Evolutionary conservation across 345 rosid genomes (phyloP), one percentile per base, ranked within the genome.

Genomic region (Mercurialis annua): DNA sequence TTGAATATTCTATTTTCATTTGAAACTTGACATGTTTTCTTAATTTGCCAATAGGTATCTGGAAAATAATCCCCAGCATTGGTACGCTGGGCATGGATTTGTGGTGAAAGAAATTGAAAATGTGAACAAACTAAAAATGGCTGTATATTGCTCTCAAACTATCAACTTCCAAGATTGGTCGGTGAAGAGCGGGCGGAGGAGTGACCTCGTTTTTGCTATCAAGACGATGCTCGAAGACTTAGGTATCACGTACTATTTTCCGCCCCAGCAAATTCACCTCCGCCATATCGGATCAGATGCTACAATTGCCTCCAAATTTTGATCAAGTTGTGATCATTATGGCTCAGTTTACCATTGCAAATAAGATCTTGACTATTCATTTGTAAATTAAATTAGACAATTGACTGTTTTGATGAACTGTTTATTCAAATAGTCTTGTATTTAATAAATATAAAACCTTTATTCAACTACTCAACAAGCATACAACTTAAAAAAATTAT

Each of bases 141-240:
- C 69, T 33, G 73, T 74, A 44, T 74, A 66, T 38, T 56, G 64
- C 31, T 68, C 29, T 26, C 77, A 74, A 69, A 74, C 73, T 5
- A 74, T 74, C 65, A 74, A 74, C 64, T 74, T 54, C 65, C 77
- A 74, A 68, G 77, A 74, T 38, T 68, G 3, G n/a, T 59, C 34
- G 18, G 77, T 68, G 77, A 74, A 50, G 50, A 74, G 63, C 69
- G 63, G 31, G 59, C 68, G 77, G 29, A 33, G 60, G 34, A 38
- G 65, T 10, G 73, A 68, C 26, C 69, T 74, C 29, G 73, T 74
- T 16, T 21, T 68, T 18, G 73, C 54, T 30, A 33, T 74, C 29
- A 74, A 74, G 73, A 68, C 30, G 24, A 68, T 68, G 18, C 68
- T 74, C 15, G 77, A 74, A 50, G 73, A 74, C 26, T 42, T 74